A percentile compares a stretch with the other conserved stretches of the same genome.
Evolutionary conservation across 257 asterid species (phyloP).

Genomic region (Agastache rugosa): DNA sequence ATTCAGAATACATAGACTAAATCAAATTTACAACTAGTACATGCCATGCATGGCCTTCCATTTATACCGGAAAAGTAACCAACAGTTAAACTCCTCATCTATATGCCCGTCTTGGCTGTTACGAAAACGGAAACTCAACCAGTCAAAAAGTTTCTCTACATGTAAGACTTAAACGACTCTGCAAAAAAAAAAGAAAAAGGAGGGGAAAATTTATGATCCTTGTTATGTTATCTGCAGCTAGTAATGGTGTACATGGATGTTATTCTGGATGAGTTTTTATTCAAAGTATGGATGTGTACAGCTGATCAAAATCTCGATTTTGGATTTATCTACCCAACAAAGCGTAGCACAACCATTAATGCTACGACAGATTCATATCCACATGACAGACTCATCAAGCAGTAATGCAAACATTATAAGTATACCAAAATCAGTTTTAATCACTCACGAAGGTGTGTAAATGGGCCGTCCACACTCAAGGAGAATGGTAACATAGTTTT

Average conservation of each 20-base stretch:
- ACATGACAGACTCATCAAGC: neutral
- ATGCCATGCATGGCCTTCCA: neutral
- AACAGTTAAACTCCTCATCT: neutral
- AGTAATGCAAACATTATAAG: neutral
- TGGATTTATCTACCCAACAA: neutral
- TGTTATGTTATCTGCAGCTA: no score
- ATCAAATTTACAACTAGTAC: neutral
- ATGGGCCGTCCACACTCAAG: slow-evolving; percentile 83
- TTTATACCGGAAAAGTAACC: neutral
- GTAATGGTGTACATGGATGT: no score
- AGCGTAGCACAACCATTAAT: neutral
- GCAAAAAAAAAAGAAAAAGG: no score
- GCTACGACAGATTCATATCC: neutral
- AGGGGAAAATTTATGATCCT: no score
- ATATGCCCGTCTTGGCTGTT: no score
- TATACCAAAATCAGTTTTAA: slow-evolving; percentile 2
- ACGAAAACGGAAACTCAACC: no score
- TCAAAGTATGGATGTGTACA: no score
- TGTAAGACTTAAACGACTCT: no score
- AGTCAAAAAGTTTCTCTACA: no score
- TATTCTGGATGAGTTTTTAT: no score
- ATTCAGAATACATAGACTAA: no score
- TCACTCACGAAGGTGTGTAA: slow-evolving; percentile 78
- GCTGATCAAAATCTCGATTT: neutral
- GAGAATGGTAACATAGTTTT: slow-evolving; percentile 79